Conservation (phyloP, 441 rosid genomes). For the Melastoma candidum region DNA sequence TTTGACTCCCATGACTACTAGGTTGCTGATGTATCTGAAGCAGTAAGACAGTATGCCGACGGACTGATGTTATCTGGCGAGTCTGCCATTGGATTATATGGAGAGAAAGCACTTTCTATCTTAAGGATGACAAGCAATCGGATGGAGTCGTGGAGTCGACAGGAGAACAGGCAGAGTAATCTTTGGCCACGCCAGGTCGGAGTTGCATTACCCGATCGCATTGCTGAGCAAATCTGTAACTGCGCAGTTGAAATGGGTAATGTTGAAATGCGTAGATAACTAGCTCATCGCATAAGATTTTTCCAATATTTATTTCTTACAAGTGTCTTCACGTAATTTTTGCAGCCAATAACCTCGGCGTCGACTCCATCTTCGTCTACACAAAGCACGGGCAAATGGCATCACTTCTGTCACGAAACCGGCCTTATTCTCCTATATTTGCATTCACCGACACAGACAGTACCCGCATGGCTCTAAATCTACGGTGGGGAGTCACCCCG, state of each 20-base stretch:
- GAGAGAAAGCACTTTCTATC: slow-evolving; percentile 60
- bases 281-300: background rate
- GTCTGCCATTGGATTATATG: slow-evolving; percentile 53
- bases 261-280: background rate
- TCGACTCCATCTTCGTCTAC: slow-evolving; percentile 45
- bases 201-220: slow-evolving; percentile 35
- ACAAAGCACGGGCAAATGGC: slow-evolving; percentile 46
- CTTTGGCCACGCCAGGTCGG: slow-evolving; percentile 30
- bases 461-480: slow-evolving; percentile 39
- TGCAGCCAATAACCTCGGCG: slow-evolving; percentile 35
- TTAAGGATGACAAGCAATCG: slow-evolving; percentile 46
- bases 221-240: slow-evolving; percentile 62
- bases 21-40: slow-evolving; percentile 81
- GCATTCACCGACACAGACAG: slow-evolving; percentile 27
- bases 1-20: slow-evolving; percentile 5
- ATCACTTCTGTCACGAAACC: slow-evolving; percentile 36
- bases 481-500: slow-evolving; percentile 45
- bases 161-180: slow-evolving; percentile 30
- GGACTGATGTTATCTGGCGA: slow-evolving; percentile 74
- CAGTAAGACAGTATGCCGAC: slow-evolving; percentile 62
- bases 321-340: background rate
- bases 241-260: slow-evolving; percentile 67
- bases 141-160: slow-evolving; percentile 56
- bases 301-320: background rate
- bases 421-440: slow-evolving; percentile 38